Evolutionary conservation across 306 rosid genomes (phyloP).

Genomic region (Prunus dulcis): DNA sequence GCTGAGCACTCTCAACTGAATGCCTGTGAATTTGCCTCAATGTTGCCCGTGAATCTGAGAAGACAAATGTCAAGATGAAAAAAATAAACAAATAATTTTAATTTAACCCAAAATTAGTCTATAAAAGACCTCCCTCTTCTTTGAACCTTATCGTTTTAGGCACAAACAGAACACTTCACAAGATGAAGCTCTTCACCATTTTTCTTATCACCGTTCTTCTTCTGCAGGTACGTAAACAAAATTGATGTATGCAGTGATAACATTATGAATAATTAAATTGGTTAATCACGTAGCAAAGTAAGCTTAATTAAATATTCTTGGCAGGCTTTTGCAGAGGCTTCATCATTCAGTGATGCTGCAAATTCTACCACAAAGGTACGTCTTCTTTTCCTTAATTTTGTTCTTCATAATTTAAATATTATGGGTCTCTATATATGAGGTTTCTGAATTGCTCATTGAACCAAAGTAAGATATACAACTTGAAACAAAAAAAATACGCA

Average conservation of each 20-base stretch:
- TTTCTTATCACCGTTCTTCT: slow-evolving; percentile 18
- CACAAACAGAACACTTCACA: neutral
- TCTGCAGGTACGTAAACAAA: slow-evolving; percentile 25
- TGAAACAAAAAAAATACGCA: too few relatives aligned
- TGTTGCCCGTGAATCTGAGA: slow-evolving; percentile 13
- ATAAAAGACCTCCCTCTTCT: slow-evolving; percentile 3
- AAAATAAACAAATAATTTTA: neutral
- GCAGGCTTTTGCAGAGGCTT: slow-evolving; percentile 47
- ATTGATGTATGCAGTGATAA: neutral
- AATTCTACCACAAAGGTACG: slow-evolving; percentile 28
- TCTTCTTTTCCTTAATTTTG: neutral
- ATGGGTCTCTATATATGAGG: neutral
- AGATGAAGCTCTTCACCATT: slow-evolving; percentile 33
- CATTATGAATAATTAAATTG: too few relatives aligned
- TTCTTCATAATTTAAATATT: neutral
- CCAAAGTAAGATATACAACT: too few relatives aligned
- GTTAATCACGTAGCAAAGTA: too few relatives aligned
- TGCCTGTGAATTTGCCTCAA: slow-evolving; percentile 17
- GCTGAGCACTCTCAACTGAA: neutral
- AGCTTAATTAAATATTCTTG: too few relatives aligned
- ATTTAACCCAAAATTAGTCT: neutral
- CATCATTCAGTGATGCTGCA: slow-evolving; percentile 25
- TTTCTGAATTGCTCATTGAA: too few relatives aligned
- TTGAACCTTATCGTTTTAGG: neutral
- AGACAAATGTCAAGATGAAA: neutral